These are phyloP conservation scores for Phytopythium ostracodes DNA, from an alignment of 352 stramenopile genomes.

Conservation along the genomic window DNA sequence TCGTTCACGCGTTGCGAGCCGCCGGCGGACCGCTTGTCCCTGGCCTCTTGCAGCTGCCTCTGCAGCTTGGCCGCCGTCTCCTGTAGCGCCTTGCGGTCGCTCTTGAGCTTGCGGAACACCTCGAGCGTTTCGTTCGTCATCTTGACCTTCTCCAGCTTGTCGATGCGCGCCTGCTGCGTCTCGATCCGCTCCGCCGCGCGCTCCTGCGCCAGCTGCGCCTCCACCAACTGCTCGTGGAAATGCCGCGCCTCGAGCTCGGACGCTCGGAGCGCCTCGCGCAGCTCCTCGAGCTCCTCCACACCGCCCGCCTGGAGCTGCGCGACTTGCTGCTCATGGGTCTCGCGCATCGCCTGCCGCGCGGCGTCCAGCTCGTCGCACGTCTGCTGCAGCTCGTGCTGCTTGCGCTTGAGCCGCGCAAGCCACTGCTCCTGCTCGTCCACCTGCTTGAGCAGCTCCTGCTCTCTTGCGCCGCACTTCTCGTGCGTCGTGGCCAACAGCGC, in stretches of 20 bases:
- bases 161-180: constrained; percentile 57
- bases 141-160: constrained; percentile 80
- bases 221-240: constrained; percentile 45
- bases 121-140: constrained; percentile 75
- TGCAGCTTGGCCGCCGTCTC: constrained; percentile 33
- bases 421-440: constrained; percentile 23
- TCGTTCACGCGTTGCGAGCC: constrained; percentile 14
- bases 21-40: not conserved
- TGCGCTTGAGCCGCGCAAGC: constrained; percentile 19
- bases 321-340: constrained; percentile 15
- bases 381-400: constrained; percentile 24
- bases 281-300: constrained; percentile 36
- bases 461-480: constrained; percentile 13
- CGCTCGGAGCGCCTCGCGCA: constrained; percentile 49
- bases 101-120: constrained; percentile 67
- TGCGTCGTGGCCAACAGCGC: constrained; percentile 17
- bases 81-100: constrained; percentile 46
- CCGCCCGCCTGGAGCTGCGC: not conserved
- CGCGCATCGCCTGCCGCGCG: constrained; percentile 17
- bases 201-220: constrained; percentile 36
- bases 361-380: constrained; percentile 29
- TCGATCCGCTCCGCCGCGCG: constrained; percentile 39
- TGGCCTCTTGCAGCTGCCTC: constrained; percentile 15
- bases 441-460: constrained; percentile 21
- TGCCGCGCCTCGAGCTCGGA: constrained; percentile 47